A percentile compares a stretch with the other conserved stretches of the same genome.
phyloP scores from a whole-genome alignment of 2,329 filamentous ascomycete species.

The Rhinocladiella similis region DNA sequence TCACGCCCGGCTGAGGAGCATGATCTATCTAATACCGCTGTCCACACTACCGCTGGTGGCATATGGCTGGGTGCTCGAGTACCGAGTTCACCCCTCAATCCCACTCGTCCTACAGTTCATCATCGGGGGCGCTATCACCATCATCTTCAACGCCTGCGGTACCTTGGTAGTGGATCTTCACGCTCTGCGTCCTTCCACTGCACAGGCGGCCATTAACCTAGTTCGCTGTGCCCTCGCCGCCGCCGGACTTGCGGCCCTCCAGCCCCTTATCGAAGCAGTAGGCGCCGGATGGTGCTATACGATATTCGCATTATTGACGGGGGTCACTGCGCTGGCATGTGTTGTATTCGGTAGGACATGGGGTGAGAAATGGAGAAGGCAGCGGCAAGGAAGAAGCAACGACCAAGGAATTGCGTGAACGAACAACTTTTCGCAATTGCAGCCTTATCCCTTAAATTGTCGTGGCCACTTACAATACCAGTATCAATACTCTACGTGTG shows the following conservation, averaged over 20 bases:
- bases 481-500: too few relatives aligned
- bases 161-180: conserved; percentile 42
- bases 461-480: too few relatives aligned
- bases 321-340: background rate
- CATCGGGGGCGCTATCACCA: background rate
- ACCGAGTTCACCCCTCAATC: conserved; percentile 32
- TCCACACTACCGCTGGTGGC: conserved; percentile 31
- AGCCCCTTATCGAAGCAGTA: conserved; percentile 36
- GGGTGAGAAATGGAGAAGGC: conserved; percentile 4
- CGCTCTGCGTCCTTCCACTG: conserved; percentile 36
- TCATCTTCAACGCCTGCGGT: conserved; percentile 37
- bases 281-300: conserved; percentile 34
- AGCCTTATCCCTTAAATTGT: too few relatives aligned
- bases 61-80: conserved; percentile 36
- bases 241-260: conserved; percentile 35
- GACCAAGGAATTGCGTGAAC: too few relatives aligned
- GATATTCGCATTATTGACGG: conserved; percentile 24
- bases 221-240: conserved; percentile 40
- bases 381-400: background rate
- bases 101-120: background rate
- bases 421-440: too few relatives aligned
- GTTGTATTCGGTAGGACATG: background rate
- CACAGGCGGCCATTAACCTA: conserved; percentile 40
- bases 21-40: conserved; percentile 31
- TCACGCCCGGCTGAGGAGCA: conserved; percentile 31